A percentile compares a stretch with the other conserved stretches of the same genome.
These are phyloP conservation scores for Hanseniaspora osmophila DNA, from an alignment of 805 yeast genomes.

Conservation along the genomic window DNA sequence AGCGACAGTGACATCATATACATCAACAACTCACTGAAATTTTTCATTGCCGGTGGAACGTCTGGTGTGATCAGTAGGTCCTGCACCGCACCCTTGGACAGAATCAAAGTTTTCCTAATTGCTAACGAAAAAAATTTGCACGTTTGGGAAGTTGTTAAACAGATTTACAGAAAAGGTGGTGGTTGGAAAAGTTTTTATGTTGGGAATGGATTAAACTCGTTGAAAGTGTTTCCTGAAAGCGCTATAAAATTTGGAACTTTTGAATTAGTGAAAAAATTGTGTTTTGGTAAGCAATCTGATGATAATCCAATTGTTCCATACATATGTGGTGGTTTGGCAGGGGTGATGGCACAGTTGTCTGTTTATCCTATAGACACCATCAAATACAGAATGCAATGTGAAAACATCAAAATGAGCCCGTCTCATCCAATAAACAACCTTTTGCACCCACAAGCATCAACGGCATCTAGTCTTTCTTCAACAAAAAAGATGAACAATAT, in stretches of 20 bases:
- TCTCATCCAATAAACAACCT: not conserved
- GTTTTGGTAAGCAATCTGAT: constrained; percentile 65
- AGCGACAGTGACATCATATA: constrained; percentile 89
- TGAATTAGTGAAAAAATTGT: constrained; percentile 73
- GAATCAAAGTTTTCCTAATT: constrained; percentile 84
- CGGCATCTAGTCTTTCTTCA: no score
- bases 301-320: constrained; percentile 45
- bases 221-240: constrained; percentile 91
- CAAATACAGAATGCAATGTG: constrained; percentile 88
- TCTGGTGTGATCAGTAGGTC: constrained; percentile 94
- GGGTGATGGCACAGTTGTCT: constrained; percentile 81
- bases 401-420: constrained; percentile 17
- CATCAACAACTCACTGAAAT: constrained; percentile 61
- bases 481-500: not conserved
- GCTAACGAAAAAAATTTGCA: constrained; percentile 48
- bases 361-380: constrained; percentile 94
- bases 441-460: not conserved
- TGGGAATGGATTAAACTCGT: constrained; percentile 86
- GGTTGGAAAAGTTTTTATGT: constrained; percentile 82
- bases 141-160: constrained; percentile 58
- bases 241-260: constrained; percentile 96
- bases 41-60: constrained; percentile 85
- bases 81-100: constrained; percentile 92
- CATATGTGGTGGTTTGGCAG: constrained; percentile 91
- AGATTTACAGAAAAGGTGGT: constrained; percentile 67